Base-by-base conservation (phyloP, 192 early-diverging fungal species). In the Dimargaris cristalligena region DNA sequence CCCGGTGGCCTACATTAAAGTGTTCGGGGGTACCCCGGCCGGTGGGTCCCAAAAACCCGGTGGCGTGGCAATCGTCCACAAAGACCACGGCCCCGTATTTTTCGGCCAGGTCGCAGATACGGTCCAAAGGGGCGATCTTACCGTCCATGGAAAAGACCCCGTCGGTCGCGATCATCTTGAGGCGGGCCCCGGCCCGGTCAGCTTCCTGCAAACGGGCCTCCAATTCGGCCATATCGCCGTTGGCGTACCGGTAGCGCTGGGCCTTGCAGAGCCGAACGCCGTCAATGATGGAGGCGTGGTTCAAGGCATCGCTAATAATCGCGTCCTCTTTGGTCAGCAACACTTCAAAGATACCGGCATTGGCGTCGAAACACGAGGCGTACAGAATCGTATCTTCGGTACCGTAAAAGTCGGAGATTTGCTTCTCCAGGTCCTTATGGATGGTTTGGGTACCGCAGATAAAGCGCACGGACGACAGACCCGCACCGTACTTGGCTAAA, bases 391-490 rank as follows among this genome's bases (percentile, higher is more conserved):
- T 78, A 67, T 84, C 82, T 25, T 67, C 56, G 13, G 63, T 71
- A 52, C 72, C 73, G 66, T 81, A 80, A 47, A 84, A 84, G 34
- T 65, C 58, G 38, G 74, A 63, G 63, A 81, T 72, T 65, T 81
- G 70, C 26, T 66, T 51, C 44, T 81, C 80, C 0, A 81, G 74
- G 29, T 80, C 71, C 65, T 81, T 81, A 71, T 84, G 82, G 67
- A 81, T 81, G 44, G 74, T 51, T 70, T 81, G 82, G 29, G 82
- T 84, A 50, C 82, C 82, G 56, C 82, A 84, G 67, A 84, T 84
- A 60, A 84, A 84, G 4, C 82, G 74, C 31, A 84, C 82, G 46
- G 80, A 81, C 59, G 77, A 75, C 56, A 84, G 64, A 0, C 82
- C 82, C 57, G 73, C 76, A 45, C 82, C 80, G 65, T 78, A 80